Base-by-base conservation (phyloP, 805 yeast genomes). In the Cephaloascus albidus region DNA sequence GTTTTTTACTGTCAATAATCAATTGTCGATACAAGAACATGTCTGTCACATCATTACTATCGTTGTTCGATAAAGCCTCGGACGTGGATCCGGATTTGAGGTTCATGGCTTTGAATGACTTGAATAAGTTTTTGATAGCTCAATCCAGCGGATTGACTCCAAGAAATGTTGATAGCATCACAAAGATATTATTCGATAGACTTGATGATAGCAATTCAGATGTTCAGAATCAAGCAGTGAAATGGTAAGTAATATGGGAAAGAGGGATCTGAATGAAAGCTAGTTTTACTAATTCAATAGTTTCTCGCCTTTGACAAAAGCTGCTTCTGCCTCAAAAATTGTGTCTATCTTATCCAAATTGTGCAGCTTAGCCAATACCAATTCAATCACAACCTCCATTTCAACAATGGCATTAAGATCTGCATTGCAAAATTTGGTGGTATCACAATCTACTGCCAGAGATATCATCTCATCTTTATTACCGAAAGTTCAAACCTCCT, bases 51-150 rank as follows among this genome's bases (percentile, higher is more conserved):
- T 6, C 28, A 23, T 23, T 23, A 23, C 28, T 12, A 23, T 6
- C 52, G 35, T 45, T 60, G 18, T 51, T 61, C 40, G 72, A 69
- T 32, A 67, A 68, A 46, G 74, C 79, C 12, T 63, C 63, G 33
- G 85, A 80, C 46, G 80, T 79, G 3, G 95, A 86, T 49, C 83
- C 93, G 3, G 95, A 86, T 53, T 62, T 83, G 47, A 65, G 95
- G 54, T 86, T 78, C 60, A 86, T 86, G 95, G 94, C 89, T 2
- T 62, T 86, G 40, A 82, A 74, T 48, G 95, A 86, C 51, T 67
- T 85, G 49, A 75, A 72, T 48, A 72, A 72, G 51, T 51, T 60
- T 36, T 50, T 73, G 18, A 49, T 42, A 37, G 58, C 48, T 43
- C 57, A 45, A 43, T 44, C 42, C 40, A 49, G 51, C 41, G 47